A percentile compares a stretch with the other conserved stretches of the same genome.
phyloP scores from a whole-genome alignment of 2,329 filamentous ascomycete genomes.

The Didymella segeticola region DNA sequence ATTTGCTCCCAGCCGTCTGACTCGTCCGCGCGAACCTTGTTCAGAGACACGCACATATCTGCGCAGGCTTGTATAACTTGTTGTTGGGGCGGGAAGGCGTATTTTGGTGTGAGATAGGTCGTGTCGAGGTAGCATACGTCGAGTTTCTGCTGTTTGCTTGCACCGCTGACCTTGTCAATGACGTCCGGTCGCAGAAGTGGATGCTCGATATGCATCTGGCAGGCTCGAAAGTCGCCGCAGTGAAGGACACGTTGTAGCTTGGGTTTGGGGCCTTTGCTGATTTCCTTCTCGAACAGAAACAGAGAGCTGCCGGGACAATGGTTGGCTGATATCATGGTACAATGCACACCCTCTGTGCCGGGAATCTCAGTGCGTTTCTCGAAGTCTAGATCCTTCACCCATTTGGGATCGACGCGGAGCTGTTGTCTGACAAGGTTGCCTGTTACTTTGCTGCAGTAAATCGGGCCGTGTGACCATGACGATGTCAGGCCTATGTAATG shows the following conservation, averaged over 20 bases:
- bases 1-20: slow-evolving; percentile 63
- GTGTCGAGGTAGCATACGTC: slow-evolving; percentile 97
- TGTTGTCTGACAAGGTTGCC: slow-evolving; percentile 88
- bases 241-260: slow-evolving; percentile 83
- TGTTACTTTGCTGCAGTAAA: slow-evolving; percentile 94
- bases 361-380: slow-evolving; percentile 81
- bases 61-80: slow-evolving; percentile 88
- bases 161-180: slow-evolving; percentile 72
- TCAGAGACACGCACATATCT: slow-evolving; percentile 81
- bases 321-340: slow-evolving; percentile 96
- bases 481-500: slow-evolving; percentile 92
- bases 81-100: slow-evolving; percentile 88
- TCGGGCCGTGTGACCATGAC: slow-evolving; percentile 90
- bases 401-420: slow-evolving; percentile 83
- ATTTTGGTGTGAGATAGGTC: slow-evolving; percentile 94
- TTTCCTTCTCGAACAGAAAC: slow-evolving; percentile 85
- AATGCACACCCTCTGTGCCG: slow-evolving; percentile 78
- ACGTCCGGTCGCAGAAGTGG: slow-evolving; percentile 79
- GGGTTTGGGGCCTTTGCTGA: slow-evolving; percentile 65
- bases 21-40: slow-evolving; percentile 67
- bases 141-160: slow-evolving; percentile 80
- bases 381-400: slow-evolving; percentile 84
- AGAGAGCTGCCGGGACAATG: slow-evolving; percentile 95
- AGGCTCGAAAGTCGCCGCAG: slow-evolving; percentile 95
- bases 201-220: slow-evolving; percentile 81